Evolutionary conservation across 495 filamentous ascomycete genomes (phyloP).

Genomic region (Annulohypoxylon nitens): DNA sequence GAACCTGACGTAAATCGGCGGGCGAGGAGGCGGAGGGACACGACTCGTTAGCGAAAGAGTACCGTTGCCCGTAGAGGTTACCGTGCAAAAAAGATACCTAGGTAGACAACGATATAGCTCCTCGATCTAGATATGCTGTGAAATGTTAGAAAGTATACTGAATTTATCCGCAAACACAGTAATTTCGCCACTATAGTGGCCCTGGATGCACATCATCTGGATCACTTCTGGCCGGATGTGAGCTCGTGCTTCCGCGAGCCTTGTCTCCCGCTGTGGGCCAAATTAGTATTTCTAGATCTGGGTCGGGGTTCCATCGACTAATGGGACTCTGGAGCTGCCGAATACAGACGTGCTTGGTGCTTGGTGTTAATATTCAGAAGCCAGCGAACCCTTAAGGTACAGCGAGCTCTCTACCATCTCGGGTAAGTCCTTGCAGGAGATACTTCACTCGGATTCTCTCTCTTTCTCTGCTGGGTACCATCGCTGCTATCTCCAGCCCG

Average conservation of each 20-base stretch:
- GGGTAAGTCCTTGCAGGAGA: conserved; percentile 42
- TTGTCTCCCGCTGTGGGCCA: conserved; percentile 50
- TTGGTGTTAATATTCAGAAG: conserved; percentile 22
- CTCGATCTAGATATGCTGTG: conserved; percentile 44
- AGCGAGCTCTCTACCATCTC: conserved; percentile 37
- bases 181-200: conserved; percentile 49
- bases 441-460: conserved; percentile 10
- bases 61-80: conserved; percentile 30
- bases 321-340: conserved; percentile 51
- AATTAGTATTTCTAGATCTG: conserved; percentile 51
- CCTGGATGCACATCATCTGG: conserved; percentile 51
- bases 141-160: conserved; percentile 40
- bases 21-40: conserved; percentile 25
- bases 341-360: conserved; percentile 36
- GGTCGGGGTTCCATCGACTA: conserved; percentile 48
- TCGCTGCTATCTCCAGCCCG: conserved; percentile 33
- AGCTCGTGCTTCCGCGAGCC: conserved; percentile 50
- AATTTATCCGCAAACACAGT: conserved; percentile 50
- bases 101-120: conserved; percentile 32
- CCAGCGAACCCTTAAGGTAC: conserved; percentile 21
- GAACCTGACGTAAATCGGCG: conserved; percentile 44
- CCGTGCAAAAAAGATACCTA: conserved; percentile 16
- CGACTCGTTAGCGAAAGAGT: conserved; percentile 36
- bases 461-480: conserved; percentile 35
- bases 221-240: conserved; percentile 49